Base-by-base conservation (phyloP, 352 stramenopile species). In the Pythium utonaiense region DNA sequence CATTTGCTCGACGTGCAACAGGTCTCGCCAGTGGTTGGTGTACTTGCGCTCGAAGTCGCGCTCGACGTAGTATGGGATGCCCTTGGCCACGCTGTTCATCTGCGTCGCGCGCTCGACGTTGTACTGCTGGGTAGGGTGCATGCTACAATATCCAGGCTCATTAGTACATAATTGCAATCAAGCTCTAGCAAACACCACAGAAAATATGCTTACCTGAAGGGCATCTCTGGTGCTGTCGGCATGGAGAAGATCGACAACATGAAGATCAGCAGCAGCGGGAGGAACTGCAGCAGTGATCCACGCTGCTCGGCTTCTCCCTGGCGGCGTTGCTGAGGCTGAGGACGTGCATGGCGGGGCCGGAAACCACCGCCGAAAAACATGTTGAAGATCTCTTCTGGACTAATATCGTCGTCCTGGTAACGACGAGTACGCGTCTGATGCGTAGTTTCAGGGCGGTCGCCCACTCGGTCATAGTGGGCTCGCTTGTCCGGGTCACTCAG, bases 341-440 rank as follows among this genome's bases (percentile, higher is more conserved):
- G n/a, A 64, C 49, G 22, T 38, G 69, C 60, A 19, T 80, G 86
- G 31, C 87, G 75, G 25, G 73, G 64, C 55, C 74, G 82, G 58
- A 93, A 89, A 27, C 83, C 80, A 13, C 86, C 87, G 38, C 88
- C 88, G 58, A 96, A 96, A 60, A 96, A 95, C 83, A 96, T 94
- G 73, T 95, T 95, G 72, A 96, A 96, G 72, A 96, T 94, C 61
- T 96, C 88, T 55, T 95, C 85, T 10, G 88, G 88, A 53, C 86
- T 95, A 40, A 96, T 86, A 31, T 96, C 88, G 19, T 96, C 84
- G 10, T 86, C 78, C 54, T 90, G 77, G 53, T 86, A 83, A 57
- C 78, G 73, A 8, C 75, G 77, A 25, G 78, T 69, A 31, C 71
- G 70, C 16, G 64, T 48, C 17, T 76, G 62, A 22, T 56, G 47